Base-by-base conservation (phyloP, 345 rosid genomes). In the Rhodamnia argentea region DNA sequence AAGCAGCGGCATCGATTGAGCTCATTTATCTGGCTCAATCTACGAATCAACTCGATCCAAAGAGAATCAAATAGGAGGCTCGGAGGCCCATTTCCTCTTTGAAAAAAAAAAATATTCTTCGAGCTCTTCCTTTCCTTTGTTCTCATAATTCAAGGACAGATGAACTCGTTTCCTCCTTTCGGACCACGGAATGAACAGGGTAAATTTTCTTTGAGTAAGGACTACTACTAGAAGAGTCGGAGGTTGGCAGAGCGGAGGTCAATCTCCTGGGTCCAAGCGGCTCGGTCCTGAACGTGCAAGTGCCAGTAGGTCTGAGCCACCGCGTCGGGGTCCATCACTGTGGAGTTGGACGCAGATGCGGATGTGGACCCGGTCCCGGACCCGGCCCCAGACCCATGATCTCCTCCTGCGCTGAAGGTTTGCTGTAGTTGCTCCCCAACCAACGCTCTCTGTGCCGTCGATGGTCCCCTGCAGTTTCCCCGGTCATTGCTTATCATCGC, bases 251-350 rank as follows among this genome's bases (percentile, higher is more conserved):
- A 94, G 50, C 95, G 96, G 83, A 97, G 92, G 86, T 96, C 99
- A 40, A 97, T 92, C 92, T 97, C 99, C 75, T 95, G 98, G 76
- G 99, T 95, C 99, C 99, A 97, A 42, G 96, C 95, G 52, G 92
- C 87, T 14, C 94, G 95, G 89, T 96, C 95, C 88, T 97, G 99
- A 56, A 92, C 93, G 85, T 97, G 99, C 83, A 97, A 88, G 60
- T 92, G 93, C 99, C 99, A 97, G 94, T 96, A 97, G 84, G 99
- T 96, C 87, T 91, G 95, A 90, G 99, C 99, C 88, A 96, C 86
- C 59, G 92, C 92, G 88, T 96, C 96, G 1, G 99, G 99, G 91
- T 97, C 96, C 99, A 94, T 92, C 86, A 44, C 76, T 20, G 64
- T 53, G 13, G 29, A 8, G 44, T 3, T 44, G 8, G 83, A 52